These are phyloP conservation scores for Populus simonii DNA, from an alignment of 345 rosid genomes.

Conservation along the genomic window DNA sequence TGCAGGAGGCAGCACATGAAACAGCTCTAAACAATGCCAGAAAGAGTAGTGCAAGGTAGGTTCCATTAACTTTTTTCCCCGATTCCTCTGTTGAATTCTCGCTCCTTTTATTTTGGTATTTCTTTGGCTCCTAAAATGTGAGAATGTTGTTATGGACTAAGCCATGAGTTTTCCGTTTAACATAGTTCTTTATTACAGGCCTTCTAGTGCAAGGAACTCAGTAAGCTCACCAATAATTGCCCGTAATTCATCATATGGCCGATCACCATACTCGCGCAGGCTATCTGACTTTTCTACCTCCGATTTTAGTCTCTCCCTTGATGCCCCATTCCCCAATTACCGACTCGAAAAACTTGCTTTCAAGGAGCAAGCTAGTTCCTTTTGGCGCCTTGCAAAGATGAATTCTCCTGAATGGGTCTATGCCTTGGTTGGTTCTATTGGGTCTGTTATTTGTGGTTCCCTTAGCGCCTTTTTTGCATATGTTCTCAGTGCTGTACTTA, in stretches of 20 bases:
- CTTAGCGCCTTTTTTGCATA: constrained; percentile 96
- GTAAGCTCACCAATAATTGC: constrained; percentile 97
- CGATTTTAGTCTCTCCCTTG: constrained; percentile 88
- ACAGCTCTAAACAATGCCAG: constrained; percentile 88
- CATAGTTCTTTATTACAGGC: constrained; percentile 53
- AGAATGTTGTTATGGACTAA: neutral
- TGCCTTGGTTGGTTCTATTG: constrained; percentile 83
- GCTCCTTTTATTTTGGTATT: neutral
- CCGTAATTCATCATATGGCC: constrained; percentile 88
- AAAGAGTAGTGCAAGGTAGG: constrained; percentile 95
- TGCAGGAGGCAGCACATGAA: constrained; percentile 98
- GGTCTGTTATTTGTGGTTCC: constrained; percentile 83
- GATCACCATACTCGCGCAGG: constrained; percentile 92
- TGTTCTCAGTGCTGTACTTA: constrained; percentile 88
- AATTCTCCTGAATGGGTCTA: constrained; percentile 96
- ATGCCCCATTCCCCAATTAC: constrained; percentile 66
- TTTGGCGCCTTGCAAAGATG: constrained; percentile 97
- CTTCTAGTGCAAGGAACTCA: constrained; percentile 96
- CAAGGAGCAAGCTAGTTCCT: constrained; percentile 95
- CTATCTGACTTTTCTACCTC: constrained; percentile 98
- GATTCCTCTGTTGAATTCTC: neutral
- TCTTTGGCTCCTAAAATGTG: neutral
- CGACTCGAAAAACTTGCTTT: constrained; percentile 82
- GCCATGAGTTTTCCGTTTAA: neutral
- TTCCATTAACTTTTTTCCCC: neutral